Evolutionary conservation across 1,139 yeast genomes (phyloP).

Genomic region (Blastobotrys aristatus): DNA sequence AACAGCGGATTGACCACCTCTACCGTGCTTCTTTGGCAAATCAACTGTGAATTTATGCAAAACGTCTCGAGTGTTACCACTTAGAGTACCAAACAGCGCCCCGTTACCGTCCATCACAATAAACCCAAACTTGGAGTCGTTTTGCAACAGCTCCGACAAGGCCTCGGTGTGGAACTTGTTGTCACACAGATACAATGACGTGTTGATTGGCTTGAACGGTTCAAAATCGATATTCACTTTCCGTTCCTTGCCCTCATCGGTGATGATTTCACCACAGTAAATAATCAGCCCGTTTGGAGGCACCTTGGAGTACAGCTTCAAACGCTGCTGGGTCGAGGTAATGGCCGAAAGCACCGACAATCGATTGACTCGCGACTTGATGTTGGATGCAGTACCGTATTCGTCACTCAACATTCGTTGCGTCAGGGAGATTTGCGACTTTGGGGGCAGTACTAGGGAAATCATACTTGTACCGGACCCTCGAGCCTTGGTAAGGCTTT

Average conservation of each 20-base stretch:
- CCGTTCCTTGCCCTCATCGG: conserved; percentile 96
- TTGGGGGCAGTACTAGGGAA: conserved; percentile 88
- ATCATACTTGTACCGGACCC: conserved; percentile 99
- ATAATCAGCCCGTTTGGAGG: conserved; percentile 93
- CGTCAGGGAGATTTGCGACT: conserved; percentile 81
- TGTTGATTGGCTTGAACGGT: conserved; percentile 97
- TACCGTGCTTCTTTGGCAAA: conserved; percentile 98
- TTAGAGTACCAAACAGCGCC: conserved; percentile 88
- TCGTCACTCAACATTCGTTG: conserved; percentile 96
- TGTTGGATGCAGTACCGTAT: conserved; percentile 97
- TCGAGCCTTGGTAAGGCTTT: conserved; percentile 80
- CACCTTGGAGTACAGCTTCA: conserved; percentile 80
- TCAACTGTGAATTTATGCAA: conserved; percentile 95
- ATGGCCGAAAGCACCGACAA: conserved; percentile 92
- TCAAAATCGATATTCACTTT: conserved; percentile 92
- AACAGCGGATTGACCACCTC: conserved; percentile 99
- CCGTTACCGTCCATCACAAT: conserved; percentile 99
- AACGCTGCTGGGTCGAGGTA: conserved; percentile 94
- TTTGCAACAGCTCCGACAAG: conserved; percentile 83
- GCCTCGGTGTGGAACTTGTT: conserved; percentile 98
- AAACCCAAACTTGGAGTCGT: conserved; percentile 94
- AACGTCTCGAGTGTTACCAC: conserved; percentile 95
- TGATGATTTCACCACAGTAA: conserved; percentile 96
- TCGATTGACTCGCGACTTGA: conserved; percentile 95
- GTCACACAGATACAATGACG: conserved; percentile 92